Evolutionary conservation across 139 green algal genomes (phyloP).

Genomic region (Micractinium conductrix): DNA sequence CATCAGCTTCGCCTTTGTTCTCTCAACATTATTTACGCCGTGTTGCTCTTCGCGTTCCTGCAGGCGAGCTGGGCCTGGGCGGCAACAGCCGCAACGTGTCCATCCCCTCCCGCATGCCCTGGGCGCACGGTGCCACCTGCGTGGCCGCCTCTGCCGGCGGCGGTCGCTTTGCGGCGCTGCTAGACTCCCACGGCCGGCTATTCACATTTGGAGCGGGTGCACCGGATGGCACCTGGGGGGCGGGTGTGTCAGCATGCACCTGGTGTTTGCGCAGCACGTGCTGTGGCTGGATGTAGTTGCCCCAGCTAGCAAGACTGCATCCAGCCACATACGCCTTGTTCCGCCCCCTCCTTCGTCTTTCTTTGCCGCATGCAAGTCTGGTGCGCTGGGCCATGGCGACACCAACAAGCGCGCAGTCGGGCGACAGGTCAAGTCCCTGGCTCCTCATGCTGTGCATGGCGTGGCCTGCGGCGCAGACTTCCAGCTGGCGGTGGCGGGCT

Average conservation of each 20-base stretch:
- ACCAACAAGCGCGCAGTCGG: conserved; percentile 26
- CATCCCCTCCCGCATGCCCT: conserved; percentile 23
- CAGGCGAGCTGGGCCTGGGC: conserved; percentile 28
- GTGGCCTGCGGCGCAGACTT: conserved; percentile 3
- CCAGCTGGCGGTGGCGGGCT: conserved; percentile 14
- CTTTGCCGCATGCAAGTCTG: conserved; percentile 9
- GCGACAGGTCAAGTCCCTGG: conserved; percentile 13
- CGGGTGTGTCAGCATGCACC: too few species aligned
- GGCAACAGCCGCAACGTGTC: not conserved
- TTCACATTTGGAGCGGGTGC: conserved; percentile 28
- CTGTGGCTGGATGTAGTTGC: too few species aligned
- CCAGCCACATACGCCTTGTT: too few species aligned
- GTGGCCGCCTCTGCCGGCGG: conserved; percentile 1
- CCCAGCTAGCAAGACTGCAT: too few species aligned
- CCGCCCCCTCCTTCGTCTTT: too few species aligned
- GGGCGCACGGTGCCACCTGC: not conserved
- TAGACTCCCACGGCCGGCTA: not conserved
- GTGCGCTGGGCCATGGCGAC: conserved; percentile 31
- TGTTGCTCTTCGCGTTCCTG: too few species aligned
- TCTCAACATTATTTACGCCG: too few species aligned
- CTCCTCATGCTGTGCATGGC: not conserved
- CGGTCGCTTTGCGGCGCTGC: conserved; percentile 28
- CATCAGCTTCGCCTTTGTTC: too few species aligned
- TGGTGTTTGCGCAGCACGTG: too few species aligned
- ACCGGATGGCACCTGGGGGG: too few species aligned